A percentile compares a stretch with the other conserved stretches of the same genome.
Conservation (phyloP, 2,329 filamentous ascomycete species). For the Fusarium oxysporum region DNA sequence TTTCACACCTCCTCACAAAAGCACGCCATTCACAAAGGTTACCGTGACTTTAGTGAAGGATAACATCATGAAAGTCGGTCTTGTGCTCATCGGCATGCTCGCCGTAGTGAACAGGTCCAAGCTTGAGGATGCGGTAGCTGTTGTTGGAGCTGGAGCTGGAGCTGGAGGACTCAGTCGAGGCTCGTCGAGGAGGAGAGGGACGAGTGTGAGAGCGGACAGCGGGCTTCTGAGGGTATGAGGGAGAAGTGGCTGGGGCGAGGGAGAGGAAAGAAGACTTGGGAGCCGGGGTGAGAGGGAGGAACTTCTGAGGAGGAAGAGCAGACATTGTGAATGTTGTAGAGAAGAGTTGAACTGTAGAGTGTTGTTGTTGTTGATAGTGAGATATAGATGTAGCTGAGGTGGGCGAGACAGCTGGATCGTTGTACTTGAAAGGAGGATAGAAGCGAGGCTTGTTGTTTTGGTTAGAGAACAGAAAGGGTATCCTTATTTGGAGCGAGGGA, state of each 20-base stretch:
- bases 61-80: slow-evolving; percentile 66
- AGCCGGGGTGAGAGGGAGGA: slow-evolving; percentile 43
- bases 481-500: slow-evolving; percentile 36
- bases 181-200: slow-evolving; percentile 57
- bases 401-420: slow-evolving; percentile 40
- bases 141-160: slow-evolving; percentile 50
- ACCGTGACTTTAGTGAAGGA: slow-evolving; percentile 51
- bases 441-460: slow-evolving; percentile 35
- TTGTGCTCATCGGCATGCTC: slow-evolving; percentile 68
- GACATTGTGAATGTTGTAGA: slow-evolving; percentile 38
- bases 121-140: slow-evolving; percentile 68
- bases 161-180: slow-evolving; percentile 55
- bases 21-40: neutral
- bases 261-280: slow-evolving; percentile 61
- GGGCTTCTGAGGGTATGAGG: slow-evolving; percentile 63
- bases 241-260: slow-evolving; percentile 68
- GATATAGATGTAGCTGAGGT: slow-evolving; percentile 40
- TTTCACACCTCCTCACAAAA: slow-evolving; percentile 12
- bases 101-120: slow-evolving; percentile 73
- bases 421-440: slow-evolving; percentile 12
- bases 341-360: neutral
- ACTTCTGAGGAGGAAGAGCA: slow-evolving; percentile 43
- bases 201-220: slow-evolving; percentile 46
- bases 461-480: slow-evolving; percentile 23
- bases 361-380: neutral